These are phyloP conservation scores for Pseudozyma sp. DNA, from an alignment of 1,284 basidiomycete species.

Conservation along the genomic window DNA sequence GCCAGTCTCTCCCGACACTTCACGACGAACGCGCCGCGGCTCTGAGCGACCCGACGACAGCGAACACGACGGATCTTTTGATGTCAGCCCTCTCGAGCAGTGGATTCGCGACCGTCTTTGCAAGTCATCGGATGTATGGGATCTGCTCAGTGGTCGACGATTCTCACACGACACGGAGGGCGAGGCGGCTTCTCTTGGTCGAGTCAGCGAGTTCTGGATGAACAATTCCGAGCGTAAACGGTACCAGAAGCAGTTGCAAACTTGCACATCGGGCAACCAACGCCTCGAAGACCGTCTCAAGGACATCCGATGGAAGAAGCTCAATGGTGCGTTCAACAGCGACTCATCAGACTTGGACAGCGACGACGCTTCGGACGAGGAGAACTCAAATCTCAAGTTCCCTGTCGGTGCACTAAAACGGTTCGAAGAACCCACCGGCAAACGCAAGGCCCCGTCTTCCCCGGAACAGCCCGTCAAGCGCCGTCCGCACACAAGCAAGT, in stretches of 20 bases:
- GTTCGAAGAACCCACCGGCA: background rate
- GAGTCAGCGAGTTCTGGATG: constrained; percentile 48
- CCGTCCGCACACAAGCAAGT: constrained; percentile 1
- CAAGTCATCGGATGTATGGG: constrained; percentile 40
- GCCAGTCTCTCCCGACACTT: constrained; percentile 4
- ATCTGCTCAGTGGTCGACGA: constrained; percentile 25
- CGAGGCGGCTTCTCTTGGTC: background rate
- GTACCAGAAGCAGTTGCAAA: constrained; percentile 32
- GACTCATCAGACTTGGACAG: constrained; percentile 18
- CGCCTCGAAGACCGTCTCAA: constrained; percentile 33
- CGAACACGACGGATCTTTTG: constrained; percentile 21
- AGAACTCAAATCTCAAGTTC: background rate
- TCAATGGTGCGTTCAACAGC: background rate
- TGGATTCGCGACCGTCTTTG: constrained; percentile 28
- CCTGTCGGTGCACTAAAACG: constrained; percentile 13
- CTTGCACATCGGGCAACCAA: constrained; percentile 1
- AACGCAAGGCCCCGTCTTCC: constrained; percentile 1
- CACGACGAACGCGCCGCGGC: constrained; percentile 3
- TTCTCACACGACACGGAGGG: constrained; percentile 1
- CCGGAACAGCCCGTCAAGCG: constrained; percentile 13
- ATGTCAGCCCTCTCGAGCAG: constrained; percentile 23
- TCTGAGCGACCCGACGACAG: constrained; percentile 9
- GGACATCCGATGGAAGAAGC: constrained; percentile 22
- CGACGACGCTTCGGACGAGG: constrained; percentile 18
- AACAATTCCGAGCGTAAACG: constrained; percentile 19